phyloP scores from a whole-genome alignment of 2,329 filamentous ascomycete genomes.

The Zymoseptoria brevis region DNA sequence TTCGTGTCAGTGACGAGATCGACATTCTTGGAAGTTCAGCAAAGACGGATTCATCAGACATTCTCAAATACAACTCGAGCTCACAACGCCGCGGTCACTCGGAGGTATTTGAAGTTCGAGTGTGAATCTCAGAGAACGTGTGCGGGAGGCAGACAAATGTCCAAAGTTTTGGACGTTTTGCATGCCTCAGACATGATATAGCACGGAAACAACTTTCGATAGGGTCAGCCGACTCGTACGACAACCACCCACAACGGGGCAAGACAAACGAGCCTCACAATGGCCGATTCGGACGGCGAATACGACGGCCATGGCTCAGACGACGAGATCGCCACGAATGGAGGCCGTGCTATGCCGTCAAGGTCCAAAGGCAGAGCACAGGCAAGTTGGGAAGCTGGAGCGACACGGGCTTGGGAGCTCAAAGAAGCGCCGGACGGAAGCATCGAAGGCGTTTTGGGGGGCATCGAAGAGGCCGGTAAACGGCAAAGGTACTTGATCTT shows the following conservation, averaged over 20 bases:
- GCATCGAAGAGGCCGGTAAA: constrained; percentile 31
- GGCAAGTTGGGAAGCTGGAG: constrained; percentile 30
- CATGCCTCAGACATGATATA: not conserved
- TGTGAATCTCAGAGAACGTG: not conserved
- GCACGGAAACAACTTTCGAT: not conserved
- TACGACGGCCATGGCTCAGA: constrained; percentile 20
- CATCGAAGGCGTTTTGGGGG: constrained; percentile 29
- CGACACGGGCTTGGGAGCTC: constrained; percentile 26
- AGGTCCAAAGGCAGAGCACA: constrained; percentile 23
- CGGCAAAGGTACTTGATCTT: constrained; percentile 21
- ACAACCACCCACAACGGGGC: not conserved
- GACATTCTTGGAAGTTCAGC: not conserved
- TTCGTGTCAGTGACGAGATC: not conserved
- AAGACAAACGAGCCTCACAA: not conserved
- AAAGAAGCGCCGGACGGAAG: constrained; percentile 29
- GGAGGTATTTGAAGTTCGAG: not conserved
- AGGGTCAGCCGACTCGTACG: not conserved
- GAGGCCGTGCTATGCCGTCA: constrained; percentile 17
- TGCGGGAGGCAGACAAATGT: not conserved
- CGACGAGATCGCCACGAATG: constrained; percentile 17
- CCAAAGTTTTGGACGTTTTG: not conserved
- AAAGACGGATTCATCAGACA: not conserved
- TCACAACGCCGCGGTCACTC: not conserved
- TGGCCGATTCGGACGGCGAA: constrained; percentile 27
- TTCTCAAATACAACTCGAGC: not conserved